Conservation (phyloP, 345 rosid species). For the Boechera stricta region DNA sequence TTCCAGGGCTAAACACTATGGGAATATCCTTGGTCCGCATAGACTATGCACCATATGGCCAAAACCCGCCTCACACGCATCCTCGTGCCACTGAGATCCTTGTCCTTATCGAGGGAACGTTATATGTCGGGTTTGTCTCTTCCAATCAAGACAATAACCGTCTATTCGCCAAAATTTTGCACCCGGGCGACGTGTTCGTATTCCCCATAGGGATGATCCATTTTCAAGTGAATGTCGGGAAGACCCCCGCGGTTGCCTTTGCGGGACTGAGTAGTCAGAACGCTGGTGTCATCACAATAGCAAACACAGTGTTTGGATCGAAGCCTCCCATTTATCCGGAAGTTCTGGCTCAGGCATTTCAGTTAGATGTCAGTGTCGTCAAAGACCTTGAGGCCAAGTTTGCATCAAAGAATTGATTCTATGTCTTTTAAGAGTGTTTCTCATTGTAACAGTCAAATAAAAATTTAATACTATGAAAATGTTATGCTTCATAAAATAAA, state of each 20-base stretch:
- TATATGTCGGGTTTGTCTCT: conserved; percentile 52
- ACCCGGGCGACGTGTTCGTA: conserved; percentile 41
- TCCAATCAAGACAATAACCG: conserved; percentile 46
- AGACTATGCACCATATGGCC: conserved; percentile 47
- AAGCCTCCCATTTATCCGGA: conserved; percentile 45
- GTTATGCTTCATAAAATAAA: neutral
- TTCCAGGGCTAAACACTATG: conserved; percentile 51
- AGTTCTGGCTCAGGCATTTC: conserved; percentile 46
- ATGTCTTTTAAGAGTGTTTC: neutral
- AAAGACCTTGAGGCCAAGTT: conserved; percentile 46
- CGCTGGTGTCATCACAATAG: conserved; percentile 43
- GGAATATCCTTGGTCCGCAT: conserved; percentile 48
- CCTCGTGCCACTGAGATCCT: conserved; percentile 53
- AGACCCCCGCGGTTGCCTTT: conserved; percentile 38
- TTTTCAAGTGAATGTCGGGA: conserved; percentile 37
- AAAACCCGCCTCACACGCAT: conserved; percentile 56
- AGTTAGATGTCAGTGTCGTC: conserved; percentile 40
- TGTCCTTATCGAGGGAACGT: conserved; percentile 45
- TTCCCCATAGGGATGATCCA: conserved; percentile 49
- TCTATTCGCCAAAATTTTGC: conserved; percentile 42
- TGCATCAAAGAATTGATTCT: conserved; percentile 8
- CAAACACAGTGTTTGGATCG: conserved; percentile 43
- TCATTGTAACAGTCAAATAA: neutral
- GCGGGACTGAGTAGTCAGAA: conserved; percentile 44
- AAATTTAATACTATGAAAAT: neutral